Percentiles rank a stretch among this genome's conserved stretches.
Conservation (phyloP, 805 yeast genomes). For the Starmerella vitae region DNA sequence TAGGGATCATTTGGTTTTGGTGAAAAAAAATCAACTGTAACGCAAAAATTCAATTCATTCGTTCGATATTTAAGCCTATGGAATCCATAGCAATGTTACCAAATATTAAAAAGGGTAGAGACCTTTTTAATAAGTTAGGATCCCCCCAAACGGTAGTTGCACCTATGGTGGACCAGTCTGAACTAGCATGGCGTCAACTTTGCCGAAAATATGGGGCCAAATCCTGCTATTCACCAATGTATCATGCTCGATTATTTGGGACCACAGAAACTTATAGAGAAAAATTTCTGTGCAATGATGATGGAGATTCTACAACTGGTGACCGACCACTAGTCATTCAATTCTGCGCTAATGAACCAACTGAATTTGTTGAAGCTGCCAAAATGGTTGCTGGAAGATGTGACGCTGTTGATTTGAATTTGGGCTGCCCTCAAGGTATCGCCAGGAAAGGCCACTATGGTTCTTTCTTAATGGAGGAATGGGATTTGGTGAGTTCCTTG, state of each 20-base stretch:
- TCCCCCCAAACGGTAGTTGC: slow-evolving; percentile 78
- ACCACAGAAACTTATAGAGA: slow-evolving; percentile 66
- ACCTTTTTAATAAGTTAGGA: slow-evolving; percentile 55
- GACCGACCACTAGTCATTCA: slow-evolving; percentile 90
- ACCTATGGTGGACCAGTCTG: slow-evolving; percentile 97
- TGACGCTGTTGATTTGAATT: slow-evolving; percentile 89
- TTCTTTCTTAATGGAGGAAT: slow-evolving; percentile 91
- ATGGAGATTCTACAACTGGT: slow-evolving; percentile 44
- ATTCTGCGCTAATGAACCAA: slow-evolving; percentile 94
- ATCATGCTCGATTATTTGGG: slow-evolving; percentile 82
- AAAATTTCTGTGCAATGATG: slow-evolving; percentile 50
- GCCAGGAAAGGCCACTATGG: slow-evolving; percentile 94
- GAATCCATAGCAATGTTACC: slow-evolving; percentile 17
- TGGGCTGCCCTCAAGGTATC: slow-evolving; percentile 98
- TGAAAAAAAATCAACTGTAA: too few species aligned
- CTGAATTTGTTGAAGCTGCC: slow-evolving; percentile 69
- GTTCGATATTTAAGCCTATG: not conserved
- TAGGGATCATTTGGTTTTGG: too few species aligned
- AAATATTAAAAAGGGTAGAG: slow-evolving; percentile 39
- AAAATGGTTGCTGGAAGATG: slow-evolving; percentile 63
- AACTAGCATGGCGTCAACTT: slow-evolving; percentile 84
- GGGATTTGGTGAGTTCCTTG: slow-evolving; percentile 65
- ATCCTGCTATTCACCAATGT: slow-evolving; percentile 92
- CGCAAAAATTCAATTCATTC: not conserved
- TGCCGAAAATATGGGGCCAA: slow-evolving; percentile 86